Evolutionary conservation across 176 grass and related monocot species (phyloP).

Genomic region (Ensete glaucum): DNA sequence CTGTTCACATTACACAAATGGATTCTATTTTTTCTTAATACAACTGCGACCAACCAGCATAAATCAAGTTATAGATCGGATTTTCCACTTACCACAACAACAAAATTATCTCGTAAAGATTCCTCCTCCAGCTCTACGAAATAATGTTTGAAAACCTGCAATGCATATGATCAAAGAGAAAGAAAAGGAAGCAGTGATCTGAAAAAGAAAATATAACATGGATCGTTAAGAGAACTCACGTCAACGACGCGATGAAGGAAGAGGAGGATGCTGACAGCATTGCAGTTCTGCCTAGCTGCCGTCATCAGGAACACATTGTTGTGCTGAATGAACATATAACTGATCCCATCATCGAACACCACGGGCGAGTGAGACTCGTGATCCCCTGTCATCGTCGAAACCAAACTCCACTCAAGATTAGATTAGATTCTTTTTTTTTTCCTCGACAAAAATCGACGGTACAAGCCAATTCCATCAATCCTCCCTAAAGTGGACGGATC

Average conservation of each 20-base stretch:
- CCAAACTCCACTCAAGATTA: constrained; percentile 8
- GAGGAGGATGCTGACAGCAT: constrained; percentile 82
- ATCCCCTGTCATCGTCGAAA: constrained; percentile 37
- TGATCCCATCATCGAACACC: constrained; percentile 69
- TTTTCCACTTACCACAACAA: constrained; percentile 59
- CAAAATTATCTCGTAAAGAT: constrained; percentile 94
- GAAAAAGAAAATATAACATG: background rate
- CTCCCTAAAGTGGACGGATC: background rate
- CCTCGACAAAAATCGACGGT: background rate
- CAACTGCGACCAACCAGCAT: background rate
- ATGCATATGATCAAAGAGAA: background rate
- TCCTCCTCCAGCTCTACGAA: constrained; percentile 95
- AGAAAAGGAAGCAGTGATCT: background rate
- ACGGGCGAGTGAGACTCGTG: constrained; percentile 75
- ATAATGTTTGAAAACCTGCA: constrained; percentile 94
- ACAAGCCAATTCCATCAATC: background rate
- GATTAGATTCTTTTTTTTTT: background rate
- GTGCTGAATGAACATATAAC: constrained; percentile 97
- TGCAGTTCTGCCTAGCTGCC: constrained; percentile 92
- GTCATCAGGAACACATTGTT: constrained; percentile 89
- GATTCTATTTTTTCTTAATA: background rate
- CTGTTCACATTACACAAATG: constrained; percentile 26
- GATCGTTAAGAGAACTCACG: constrained; percentile 23
- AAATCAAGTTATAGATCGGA: constrained; percentile 3
- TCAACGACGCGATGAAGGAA: constrained; percentile 83